These are phyloP conservation scores for Mucor circinelloides DNA, from an alignment of 371 early-diverging fungal species.

Conservation along the genomic window DNA sequence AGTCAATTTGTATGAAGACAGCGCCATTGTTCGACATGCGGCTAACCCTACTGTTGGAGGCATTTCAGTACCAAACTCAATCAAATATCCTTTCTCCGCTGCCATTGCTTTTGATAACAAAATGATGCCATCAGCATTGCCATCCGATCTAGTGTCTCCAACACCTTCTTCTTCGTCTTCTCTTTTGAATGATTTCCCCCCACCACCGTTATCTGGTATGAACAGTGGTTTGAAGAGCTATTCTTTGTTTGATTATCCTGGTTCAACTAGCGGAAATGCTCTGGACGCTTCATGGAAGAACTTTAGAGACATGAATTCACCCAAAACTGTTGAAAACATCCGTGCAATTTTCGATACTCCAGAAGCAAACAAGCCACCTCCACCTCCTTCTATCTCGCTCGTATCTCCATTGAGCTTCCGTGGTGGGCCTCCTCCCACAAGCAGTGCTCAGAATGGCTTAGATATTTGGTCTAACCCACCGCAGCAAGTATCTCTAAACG, in stretches of 20 bases:
- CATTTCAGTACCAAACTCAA: neutral
- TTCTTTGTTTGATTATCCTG: slow-evolving; percentile 28
- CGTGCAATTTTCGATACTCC: slow-evolving; percentile 46
- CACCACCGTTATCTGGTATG: slow-evolving; percentile 7
- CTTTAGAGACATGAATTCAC: slow-evolving; percentile 45
- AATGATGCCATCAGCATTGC: slow-evolving; percentile 8
- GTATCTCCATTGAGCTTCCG: slow-evolving; percentile 26
- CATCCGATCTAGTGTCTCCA: slow-evolving; percentile 22
- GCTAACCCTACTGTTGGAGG: neutral
- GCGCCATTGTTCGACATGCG: slow-evolving; percentile 13
- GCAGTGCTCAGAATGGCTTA: slow-evolving; percentile 9
- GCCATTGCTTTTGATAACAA: slow-evolving; percentile 12
- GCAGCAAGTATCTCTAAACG: slow-evolving; percentile 20
- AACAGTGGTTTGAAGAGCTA: slow-evolving; percentile 21
- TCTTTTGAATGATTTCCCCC: slow-evolving; percentile 15
- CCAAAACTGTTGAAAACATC: slow-evolving; percentile 39
- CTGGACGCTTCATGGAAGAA: slow-evolving; percentile 44
- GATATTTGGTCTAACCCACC: slow-evolving; percentile 32
- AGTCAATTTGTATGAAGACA: slow-evolving; percentile 24
- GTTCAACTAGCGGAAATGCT: slow-evolving; percentile 17
- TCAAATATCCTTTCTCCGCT: neutral
- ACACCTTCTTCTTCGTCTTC: slow-evolving; percentile 23
- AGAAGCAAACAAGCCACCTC: slow-evolving; percentile 19
- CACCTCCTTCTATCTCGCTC: slow-evolving; percentile 13
- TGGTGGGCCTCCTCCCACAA: slow-evolving; percentile 10